These are phyloP conservation scores for Colletotrichum incanum DNA, from an alignment of 2,329 filamentous ascomycete genomes.

Conservation along the genomic window DNA sequence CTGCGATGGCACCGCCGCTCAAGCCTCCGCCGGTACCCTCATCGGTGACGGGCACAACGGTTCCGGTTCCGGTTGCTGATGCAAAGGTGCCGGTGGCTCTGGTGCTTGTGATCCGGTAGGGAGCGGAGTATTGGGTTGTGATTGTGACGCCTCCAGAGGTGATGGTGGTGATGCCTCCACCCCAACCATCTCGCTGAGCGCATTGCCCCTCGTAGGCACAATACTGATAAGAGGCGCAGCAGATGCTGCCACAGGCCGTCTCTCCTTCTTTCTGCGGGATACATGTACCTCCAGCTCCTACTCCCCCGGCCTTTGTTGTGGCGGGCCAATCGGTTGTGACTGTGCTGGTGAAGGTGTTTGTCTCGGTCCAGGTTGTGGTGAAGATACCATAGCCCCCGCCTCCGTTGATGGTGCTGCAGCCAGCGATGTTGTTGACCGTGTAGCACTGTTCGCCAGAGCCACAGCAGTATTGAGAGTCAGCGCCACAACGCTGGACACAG, in stretches of 20 bases:
- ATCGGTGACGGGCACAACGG: slow-evolving; percentile 55
- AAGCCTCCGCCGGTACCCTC: slow-evolving; percentile 63
- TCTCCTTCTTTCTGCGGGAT: slow-evolving; percentile 67
- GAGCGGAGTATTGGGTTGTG: slow-evolving; percentile 69
- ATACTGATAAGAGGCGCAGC: slow-evolving; percentile 80
- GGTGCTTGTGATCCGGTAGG: slow-evolving; percentile 68
- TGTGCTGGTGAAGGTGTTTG: slow-evolving; percentile 73
- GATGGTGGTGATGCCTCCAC: slow-evolving; percentile 56
- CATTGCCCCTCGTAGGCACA: slow-evolving; percentile 75
- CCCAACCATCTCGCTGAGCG: slow-evolving; percentile 58
- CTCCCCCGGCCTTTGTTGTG: slow-evolving; percentile 55
- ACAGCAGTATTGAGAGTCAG: slow-evolving; percentile 71
- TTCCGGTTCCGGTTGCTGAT: slow-evolving; percentile 68
- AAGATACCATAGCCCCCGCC: slow-evolving; percentile 55
- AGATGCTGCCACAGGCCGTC: slow-evolving; percentile 77
- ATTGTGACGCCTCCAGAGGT: slow-evolving; percentile 62
- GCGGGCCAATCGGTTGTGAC: slow-evolving; percentile 64
- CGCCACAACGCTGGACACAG: slow-evolving; percentile 70
- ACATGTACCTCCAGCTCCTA: slow-evolving; percentile 60
- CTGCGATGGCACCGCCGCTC: slow-evolving; percentile 82
- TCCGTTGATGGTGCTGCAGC: slow-evolving; percentile 59
- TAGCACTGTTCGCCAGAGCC: slow-evolving; percentile 64
- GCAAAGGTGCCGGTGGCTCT: slow-evolving; percentile 69
- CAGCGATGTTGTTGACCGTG: slow-evolving; percentile 66
- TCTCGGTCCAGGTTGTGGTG: slow-evolving; percentile 75